phyloP scores from a whole-genome alignment of 2,329 filamentous ascomycete genomes.

The Sclerotinia borealis region DNA sequence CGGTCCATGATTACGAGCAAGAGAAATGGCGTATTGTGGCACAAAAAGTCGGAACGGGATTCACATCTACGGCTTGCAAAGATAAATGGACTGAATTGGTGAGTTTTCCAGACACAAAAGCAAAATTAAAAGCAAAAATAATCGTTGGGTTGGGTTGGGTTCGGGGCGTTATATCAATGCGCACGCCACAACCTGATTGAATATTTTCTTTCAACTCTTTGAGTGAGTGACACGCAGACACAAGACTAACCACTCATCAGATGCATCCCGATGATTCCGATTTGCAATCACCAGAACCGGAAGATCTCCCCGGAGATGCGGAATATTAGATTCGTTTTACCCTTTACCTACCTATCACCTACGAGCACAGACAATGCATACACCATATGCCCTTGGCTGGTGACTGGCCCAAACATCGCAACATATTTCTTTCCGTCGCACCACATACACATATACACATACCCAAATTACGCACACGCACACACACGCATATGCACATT shows the following conservation, averaged over 20 bases:
- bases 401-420: background rate
- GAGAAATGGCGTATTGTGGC: constrained; percentile 92
- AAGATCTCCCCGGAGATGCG: background rate
- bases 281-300: background rate
- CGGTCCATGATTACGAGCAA: constrained; percentile 78
- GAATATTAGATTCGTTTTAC: background rate
- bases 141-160: background rate
- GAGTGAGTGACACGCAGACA: background rate
- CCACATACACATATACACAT: background rate
- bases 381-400: background rate
- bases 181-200: background rate
- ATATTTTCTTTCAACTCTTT: background rate
- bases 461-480: background rate
- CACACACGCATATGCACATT: too few relatives aligned
- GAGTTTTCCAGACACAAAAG: background rate
- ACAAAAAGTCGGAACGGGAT: constrained; percentile 83
- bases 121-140: background rate
- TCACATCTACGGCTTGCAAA: constrained; percentile 80
- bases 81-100: constrained; percentile 43
- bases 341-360: background rate
- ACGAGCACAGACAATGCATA: background rate
- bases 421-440: background rate
- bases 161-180: background rate
- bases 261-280: constrained; percentile 7
- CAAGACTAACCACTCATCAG: background rate